Evolutionary conservation across 352 stramenopile species (phyloP), one percentile per base, ranked within the genome.

Genomic region (Phytophthora brassicae): DNA sequence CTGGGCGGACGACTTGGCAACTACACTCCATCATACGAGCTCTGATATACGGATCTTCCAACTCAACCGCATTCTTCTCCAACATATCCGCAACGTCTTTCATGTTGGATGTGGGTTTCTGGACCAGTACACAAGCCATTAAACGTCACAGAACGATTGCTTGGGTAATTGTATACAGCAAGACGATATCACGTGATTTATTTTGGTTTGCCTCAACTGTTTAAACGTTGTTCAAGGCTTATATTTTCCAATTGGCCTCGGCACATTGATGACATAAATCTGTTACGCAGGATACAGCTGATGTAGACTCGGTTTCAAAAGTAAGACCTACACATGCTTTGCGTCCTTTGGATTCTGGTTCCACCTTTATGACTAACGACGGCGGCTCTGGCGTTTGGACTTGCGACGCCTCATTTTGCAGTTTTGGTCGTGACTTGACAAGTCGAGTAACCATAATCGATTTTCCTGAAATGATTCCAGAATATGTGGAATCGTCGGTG

Each of bases 11-110:
- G 4, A 38, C 12, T 44, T 52, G 46, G 50, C 59, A 56, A 2
- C 14, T 19, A 41, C 50, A 66, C 4, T 47, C 24, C 6, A 61
- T 33, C 1, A n/a, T 53, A 2, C 35, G 31, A 22, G 35, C 14
- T 24, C 43, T 13, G 0, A 66, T 16, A 7, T 52, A 57, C 1
- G 43, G n/a, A 17, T 61, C 50, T 17, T 66, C 50, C 14, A 66
- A 24, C 14, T 60, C 45, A 11, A 66, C 31, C 4, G 39, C 43
- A 46, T 66, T 56, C 0, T 20, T 35, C 6, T 60, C 35, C 33
- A 66, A 23, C 19, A 66, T 66, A 3, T 61, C 35, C 8, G 41
- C n/a, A 0, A 66, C 43, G n/a, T 6, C 13, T 19, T 60, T 61
- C 4, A 66, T 19, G 22, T 61, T 61, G 1, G 49, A 17, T 0